Conservation (phyloP, 495 filamentous ascomycete species). For the Viridothelium virens region DNA sequence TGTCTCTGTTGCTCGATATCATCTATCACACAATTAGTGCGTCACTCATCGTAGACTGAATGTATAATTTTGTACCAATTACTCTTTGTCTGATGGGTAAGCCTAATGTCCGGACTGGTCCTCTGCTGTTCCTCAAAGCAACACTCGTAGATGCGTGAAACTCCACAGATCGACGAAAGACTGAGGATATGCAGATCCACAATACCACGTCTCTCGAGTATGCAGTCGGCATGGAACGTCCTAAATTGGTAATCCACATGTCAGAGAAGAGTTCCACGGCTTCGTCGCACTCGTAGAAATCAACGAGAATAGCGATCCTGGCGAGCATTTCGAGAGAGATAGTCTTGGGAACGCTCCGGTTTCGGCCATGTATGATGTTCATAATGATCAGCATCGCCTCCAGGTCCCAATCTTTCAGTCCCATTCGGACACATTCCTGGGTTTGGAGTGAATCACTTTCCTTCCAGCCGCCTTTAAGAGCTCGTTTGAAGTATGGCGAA, state of each 20-base stretch:
- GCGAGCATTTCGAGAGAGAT: slow-evolving; percentile 42
- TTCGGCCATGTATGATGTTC: slow-evolving; percentile 45
- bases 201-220: slow-evolving; percentile 31
- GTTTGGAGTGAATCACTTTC: slow-evolving; percentile 32
- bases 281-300: slow-evolving; percentile 45
- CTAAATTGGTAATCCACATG: slow-evolving; percentile 38
- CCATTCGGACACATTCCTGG: slow-evolving; percentile 41
- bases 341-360: slow-evolving; percentile 34
- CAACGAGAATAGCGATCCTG: slow-evolving; percentile 44
- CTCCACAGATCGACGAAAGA: slow-evolving; percentile 25
- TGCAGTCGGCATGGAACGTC: slow-evolving; percentile 17
- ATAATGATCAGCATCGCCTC: slow-evolving; percentile 43
- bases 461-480: slow-evolving; percentile 33
- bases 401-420: slow-evolving; percentile 35
- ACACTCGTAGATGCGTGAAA: slow-evolving; percentile 14
- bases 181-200: slow-evolving; percentile 39
- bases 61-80: neutral
- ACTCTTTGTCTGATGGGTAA: slow-evolving; percentile 15
- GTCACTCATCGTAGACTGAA: neutral
- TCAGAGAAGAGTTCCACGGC: slow-evolving; percentile 38
- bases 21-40: neutral
- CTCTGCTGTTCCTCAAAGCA: slow-evolving; percentile 11
- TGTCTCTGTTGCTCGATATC: slow-evolving; percentile 9
- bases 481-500: slow-evolving; percentile 41
- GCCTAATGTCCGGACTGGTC: slow-evolving; percentile 9